These are phyloP conservation scores for Mucuna pruriens DNA, from an alignment of 306 rosid species.

Conservation along the genomic window DNA sequence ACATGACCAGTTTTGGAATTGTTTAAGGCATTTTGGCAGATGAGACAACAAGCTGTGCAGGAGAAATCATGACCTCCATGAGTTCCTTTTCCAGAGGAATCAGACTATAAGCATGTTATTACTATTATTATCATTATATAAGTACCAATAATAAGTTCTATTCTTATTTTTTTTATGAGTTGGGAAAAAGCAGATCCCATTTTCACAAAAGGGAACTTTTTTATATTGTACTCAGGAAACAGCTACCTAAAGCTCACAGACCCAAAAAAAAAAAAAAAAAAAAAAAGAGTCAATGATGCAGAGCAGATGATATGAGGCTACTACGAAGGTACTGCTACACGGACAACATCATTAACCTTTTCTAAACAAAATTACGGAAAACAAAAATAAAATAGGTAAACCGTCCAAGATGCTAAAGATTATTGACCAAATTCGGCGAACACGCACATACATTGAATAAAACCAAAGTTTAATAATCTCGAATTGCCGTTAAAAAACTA, in stretches of 20 bases:
- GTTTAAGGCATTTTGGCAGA: constrained; percentile 60
- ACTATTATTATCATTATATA: not conserved
- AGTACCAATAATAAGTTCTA: not conserved
- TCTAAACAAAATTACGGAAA: constrained; percentile 46
- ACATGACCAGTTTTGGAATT: constrained; percentile 62
- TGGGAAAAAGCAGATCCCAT: constrained; percentile 79
- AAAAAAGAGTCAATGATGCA: constrained; percentile 68
- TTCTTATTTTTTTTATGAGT: constrained; percentile 50
- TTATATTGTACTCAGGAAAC: constrained; percentile 74
- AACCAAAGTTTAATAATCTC: constrained; percentile 33
- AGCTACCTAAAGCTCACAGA: constrained; percentile 84
- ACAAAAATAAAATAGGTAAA: constrained; percentile 1
- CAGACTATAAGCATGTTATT: constrained; percentile 46
- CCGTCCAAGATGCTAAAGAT: constrained; percentile 33
- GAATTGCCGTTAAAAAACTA: constrained; percentile 33
- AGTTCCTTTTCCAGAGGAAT: constrained; percentile 57
- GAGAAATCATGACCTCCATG: constrained; percentile 76
- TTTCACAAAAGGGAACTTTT: constrained; percentile 83
- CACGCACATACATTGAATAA: constrained; percentile 32
- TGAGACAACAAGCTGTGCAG: constrained; percentile 73
- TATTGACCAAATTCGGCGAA: not conserved
- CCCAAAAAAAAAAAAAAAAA: constrained; percentile 28
- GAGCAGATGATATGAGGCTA: constrained; percentile 61
- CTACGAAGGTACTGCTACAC: constrained; percentile 59
- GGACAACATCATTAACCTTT: constrained; percentile 69